Base-by-base conservation (phyloP, 2,329 filamentous ascomycete species). In the Sphaerulina vaccinii region DNA sequence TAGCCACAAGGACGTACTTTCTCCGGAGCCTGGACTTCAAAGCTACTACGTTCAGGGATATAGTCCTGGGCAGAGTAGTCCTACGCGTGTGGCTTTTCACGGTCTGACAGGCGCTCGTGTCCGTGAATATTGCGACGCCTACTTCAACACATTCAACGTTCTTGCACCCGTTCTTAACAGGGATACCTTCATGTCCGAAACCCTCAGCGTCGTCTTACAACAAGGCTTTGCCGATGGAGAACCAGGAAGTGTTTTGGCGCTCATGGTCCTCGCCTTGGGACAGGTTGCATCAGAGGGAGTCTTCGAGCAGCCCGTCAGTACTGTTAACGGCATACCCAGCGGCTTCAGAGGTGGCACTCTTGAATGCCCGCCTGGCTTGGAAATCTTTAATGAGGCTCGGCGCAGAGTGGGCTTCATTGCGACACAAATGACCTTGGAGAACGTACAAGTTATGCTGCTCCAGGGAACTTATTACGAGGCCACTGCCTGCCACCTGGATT, bases 341-440 rank as follows among this genome's bases (percentile, higher is more conserved):
- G 79, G 80, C 2, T 69, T 83, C 19, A 75, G 75, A 35, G 80
- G 80, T 10, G 79, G 79, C 1, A 73, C 75, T 2, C 59, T 66
- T 2, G 70, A 73, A 11, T 70, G 70, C 15, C 81, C 81, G 2
- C 82, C 82, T 0, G 82, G 82, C 0, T 63, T 85, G 2, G 73
- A 73, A 1, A 73, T 83, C 29, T 85, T 84, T 67, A 85, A 85
- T 56, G 82, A 84, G 65, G 82, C 81, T 13, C 73, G 82, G 44
- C 76, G 75, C 52, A 72, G 80, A n/a, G 73, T 84, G 62, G 82
- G 82, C 0, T 83, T 83, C 62, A 72, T 77, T 8, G 61, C 79
- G 47, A 77, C 77, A 1, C 75, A 80, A 19, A 80, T 75, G 60
- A 80, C 74, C 43, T 65, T 85, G 21, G 80, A 83, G 58, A 82